A percentile compares a stretch with the other conserved stretches of the same genome.
Evolutionary conservation across 768 basidiomycete genomes (phyloP).

Genomic region (Clitopilus passeckerianus): DNA sequence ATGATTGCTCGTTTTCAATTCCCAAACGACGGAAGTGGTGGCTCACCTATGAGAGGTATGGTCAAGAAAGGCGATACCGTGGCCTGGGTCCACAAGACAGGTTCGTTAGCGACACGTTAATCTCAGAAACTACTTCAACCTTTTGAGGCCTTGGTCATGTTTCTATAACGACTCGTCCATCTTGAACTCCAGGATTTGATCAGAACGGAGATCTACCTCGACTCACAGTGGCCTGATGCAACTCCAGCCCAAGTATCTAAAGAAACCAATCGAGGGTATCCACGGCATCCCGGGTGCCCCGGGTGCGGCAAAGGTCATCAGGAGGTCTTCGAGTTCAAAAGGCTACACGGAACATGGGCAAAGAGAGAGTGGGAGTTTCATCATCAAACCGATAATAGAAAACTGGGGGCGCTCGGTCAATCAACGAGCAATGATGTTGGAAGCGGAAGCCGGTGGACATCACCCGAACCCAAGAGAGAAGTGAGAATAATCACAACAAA

Average conservation of each 20-base stretch:
- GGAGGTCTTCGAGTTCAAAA: constrained; percentile 75
- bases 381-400: constrained; percentile 73
- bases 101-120: neutral
- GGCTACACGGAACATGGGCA: constrained; percentile 35
- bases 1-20: neutral
- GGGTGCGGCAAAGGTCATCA: constrained; percentile 55
- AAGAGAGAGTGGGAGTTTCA: constrained; percentile 69
- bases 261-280: constrained; percentile 2
- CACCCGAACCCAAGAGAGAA: no score
- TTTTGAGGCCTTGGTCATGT: neutral
- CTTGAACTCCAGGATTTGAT: constrained; percentile 73
- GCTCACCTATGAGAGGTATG: neutral
- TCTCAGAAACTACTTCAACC: neutral
- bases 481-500: no score
- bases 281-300: constrained; percentile 23
- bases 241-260: constrained; percentile 14
- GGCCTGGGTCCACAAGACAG: neutral
- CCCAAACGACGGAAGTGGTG: neutral
- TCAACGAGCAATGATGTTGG: neutral
- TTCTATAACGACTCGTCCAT: constrained; percentile 67
- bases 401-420: constrained; percentile 68
- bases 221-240: constrained; percentile 38
- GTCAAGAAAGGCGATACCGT: neutral
- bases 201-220: constrained; percentile 53
- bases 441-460: no score